These are phyloP conservation scores for Erucastrum elatum DNA, from an alignment of 345 rosid species.

Conservation along the genomic window DNA sequence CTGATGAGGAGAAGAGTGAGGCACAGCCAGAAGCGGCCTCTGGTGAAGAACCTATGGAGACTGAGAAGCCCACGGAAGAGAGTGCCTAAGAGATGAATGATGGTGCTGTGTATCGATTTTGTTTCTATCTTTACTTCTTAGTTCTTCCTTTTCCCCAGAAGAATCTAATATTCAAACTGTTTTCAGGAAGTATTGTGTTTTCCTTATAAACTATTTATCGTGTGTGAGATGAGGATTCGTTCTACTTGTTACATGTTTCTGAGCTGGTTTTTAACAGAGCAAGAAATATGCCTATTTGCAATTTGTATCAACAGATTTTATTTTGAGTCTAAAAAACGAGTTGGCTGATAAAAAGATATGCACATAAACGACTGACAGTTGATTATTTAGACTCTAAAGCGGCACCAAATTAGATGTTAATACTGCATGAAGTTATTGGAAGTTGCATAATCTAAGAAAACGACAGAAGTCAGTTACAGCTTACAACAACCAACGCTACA, in stretches of 20 bases:
- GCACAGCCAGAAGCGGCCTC: constrained; percentile 46
- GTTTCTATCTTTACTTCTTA: neutral
- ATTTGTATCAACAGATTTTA: neutral
- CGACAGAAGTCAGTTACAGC: too few relatives aligned
- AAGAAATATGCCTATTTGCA: too few relatives aligned
- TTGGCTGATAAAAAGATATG: too few relatives aligned
- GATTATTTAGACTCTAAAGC: too few relatives aligned
- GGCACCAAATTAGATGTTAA: too few relatives aligned
- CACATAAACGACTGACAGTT: too few relatives aligned
- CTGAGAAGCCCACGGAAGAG: constrained; percentile 45
- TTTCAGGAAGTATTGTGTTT: constrained; percentile 2
- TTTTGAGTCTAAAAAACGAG: too few relatives aligned
- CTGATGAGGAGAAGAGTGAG: constrained; percentile 43
- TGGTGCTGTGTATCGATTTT: constrained; percentile 32
- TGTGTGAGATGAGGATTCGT: neutral
- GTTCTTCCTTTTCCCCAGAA: constrained; percentile 3
- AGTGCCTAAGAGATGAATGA: constrained; percentile 19
- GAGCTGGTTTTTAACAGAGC: too few relatives aligned
- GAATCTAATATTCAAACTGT: neutral
- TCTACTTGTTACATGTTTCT: neutral
- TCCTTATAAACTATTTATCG: neutral
- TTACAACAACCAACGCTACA: too few relatives aligned
- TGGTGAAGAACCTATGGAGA: constrained; percentile 72
- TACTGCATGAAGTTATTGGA: too few relatives aligned
- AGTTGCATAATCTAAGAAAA: too few relatives aligned